phyloP scores from a whole-genome alignment of 148 eudicot genomes.

The Persicaria tinctoria region DNA sequence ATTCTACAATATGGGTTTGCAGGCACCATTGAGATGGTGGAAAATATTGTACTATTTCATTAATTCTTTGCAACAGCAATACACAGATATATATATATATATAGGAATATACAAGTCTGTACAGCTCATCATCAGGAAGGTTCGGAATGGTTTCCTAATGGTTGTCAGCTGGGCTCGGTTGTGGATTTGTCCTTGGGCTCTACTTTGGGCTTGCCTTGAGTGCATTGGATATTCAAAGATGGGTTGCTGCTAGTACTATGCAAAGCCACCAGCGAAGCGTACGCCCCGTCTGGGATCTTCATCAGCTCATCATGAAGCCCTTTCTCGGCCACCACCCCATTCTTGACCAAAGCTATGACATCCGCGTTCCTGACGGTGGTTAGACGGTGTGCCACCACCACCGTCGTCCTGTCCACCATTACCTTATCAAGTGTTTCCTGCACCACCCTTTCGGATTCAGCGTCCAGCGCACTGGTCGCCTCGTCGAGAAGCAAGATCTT shows the following conservation, averaged over 20 bases:
- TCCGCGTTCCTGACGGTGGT: constrained; percentile 12
- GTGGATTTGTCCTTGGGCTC: no score
- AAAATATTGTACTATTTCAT: no score
- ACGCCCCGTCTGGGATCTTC: neutral
- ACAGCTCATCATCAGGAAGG: no score
- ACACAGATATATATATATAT: no score
- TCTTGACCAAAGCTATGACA: constrained; percentile 9
- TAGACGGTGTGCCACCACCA: constrained; percentile 16
- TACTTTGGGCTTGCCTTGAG: no score
- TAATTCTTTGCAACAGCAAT: no score
- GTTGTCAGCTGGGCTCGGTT: no score
- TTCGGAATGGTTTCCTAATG: no score
- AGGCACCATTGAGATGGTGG: no score
- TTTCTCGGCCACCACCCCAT: constrained; percentile 10
- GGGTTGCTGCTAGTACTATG: neutral
- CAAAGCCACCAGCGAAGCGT: constrained; percentile 14
- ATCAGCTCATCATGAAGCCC: constrained; percentile 14
- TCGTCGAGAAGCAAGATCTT: constrained; percentile 12
- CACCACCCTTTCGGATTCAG: constrained; percentile 14
- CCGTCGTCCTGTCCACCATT: constrained; percentile 15
- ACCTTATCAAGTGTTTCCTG: constrained; percentile 14
- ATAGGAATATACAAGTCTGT: no score
- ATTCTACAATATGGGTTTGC: no score
- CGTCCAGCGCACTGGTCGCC: constrained; percentile 17
- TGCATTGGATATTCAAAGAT: no score